Conservation (phyloP, 805 yeast genomes). For the Yarrowia deformans region DNA sequence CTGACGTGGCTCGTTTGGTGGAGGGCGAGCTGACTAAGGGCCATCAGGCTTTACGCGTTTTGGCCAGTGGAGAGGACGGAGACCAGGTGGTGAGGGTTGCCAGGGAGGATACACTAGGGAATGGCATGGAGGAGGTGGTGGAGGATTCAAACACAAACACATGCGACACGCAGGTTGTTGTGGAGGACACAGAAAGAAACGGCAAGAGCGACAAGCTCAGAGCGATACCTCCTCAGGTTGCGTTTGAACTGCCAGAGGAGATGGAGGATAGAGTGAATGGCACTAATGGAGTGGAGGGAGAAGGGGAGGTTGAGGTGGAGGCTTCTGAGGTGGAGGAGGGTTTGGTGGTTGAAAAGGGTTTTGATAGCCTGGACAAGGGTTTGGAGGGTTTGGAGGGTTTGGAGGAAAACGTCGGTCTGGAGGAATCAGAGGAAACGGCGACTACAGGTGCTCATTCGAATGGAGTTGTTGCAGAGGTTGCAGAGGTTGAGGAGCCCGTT, state of each 20-base stretch:
- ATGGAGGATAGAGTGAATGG: not conserved
- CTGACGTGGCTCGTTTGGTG: conserved; percentile 20
- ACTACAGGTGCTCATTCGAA: not conserved
- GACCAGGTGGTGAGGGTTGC: not conserved
- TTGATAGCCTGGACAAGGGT: too few species aligned
- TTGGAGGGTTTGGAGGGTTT: not conserved
- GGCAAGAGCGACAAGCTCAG: too few species aligned
- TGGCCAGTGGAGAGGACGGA: conserved; percentile 9
- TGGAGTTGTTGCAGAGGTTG: too few species aligned
- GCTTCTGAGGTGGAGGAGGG: too few species aligned
- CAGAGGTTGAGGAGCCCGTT: not conserved
- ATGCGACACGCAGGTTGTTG: not conserved
- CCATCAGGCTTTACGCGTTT: conserved; percentile 10
- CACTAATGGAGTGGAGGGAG: not conserved
- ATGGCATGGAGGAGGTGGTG: not conserved
- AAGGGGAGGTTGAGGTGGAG: too few species aligned
- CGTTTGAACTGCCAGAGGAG: not conserved
- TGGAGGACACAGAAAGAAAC: not conserved
- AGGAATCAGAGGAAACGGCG: not conserved
- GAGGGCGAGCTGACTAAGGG: conserved; percentile 12
- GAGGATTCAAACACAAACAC: not conserved
- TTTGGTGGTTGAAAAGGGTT: too few species aligned
- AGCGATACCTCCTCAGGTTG: not conserved
- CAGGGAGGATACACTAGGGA: too few species aligned
- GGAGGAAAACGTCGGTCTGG: not conserved